These are phyloP conservation scores for Phoma sp. DNA, from an alignment of 2,329 filamentous ascomycete species.

Conservation along the genomic window DNA sequence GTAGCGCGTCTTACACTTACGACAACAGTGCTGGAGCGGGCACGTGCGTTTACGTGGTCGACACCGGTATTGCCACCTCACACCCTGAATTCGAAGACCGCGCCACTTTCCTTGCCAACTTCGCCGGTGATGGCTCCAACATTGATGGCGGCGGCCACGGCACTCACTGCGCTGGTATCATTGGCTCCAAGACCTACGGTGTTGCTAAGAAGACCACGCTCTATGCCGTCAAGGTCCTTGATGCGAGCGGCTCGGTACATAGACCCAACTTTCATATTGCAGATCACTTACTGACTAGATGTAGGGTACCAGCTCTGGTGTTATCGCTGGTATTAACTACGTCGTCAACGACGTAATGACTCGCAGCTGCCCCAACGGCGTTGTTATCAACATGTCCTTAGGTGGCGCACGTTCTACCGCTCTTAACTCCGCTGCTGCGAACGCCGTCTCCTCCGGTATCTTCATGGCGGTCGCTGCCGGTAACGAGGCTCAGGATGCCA, in stretches of 20 bases:
- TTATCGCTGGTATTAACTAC: neutral
- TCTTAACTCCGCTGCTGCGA: too few species aligned
- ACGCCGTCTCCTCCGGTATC: too few species aligned
- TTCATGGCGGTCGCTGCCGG: too few species aligned
- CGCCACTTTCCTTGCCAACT: neutral
- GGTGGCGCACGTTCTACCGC: too few species aligned
- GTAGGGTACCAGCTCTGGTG: neutral
- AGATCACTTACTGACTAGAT: neutral
- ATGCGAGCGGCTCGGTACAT: neutral
- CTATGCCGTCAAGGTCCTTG: conserved; percentile 8
- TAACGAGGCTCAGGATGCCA: too few species aligned
- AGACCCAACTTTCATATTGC: too few species aligned
- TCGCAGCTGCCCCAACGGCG: too few species aligned
- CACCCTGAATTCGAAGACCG: neutral
- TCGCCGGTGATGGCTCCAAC: conserved; percentile 33
- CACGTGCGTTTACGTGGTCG: neutral
- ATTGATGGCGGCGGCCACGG: conserved; percentile 50
- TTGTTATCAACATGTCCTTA: too few species aligned
- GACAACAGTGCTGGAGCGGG: neutral
- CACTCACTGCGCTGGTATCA: conserved; percentile 47
- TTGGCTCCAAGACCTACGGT: conserved; percentile 47
- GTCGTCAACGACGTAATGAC: neutral
- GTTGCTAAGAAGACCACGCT: conserved; percentile 48
- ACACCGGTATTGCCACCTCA: neutral
- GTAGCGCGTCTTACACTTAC: neutral